Base-by-base conservation (phyloP, 179 eudicot species). In the Silene noctiflora region DNA sequence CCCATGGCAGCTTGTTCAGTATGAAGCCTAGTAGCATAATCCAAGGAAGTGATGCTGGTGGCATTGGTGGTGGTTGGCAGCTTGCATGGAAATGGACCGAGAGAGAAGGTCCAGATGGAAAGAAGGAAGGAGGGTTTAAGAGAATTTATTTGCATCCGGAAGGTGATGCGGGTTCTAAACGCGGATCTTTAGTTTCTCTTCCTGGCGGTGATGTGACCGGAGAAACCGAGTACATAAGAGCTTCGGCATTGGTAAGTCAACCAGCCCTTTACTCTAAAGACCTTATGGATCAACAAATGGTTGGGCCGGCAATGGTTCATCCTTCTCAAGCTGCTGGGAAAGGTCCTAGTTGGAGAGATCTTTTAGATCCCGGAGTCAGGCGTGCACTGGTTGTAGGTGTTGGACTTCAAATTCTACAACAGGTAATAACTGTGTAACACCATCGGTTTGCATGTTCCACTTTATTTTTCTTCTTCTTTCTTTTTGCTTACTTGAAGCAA, bases 61-160 rank as follows among this genome's bases (percentile, higher is more conserved):
- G 95, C 22, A 90, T 91, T 66, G 97, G 97, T 70, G 93, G 97
- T 73, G 95, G 97, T 59, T 91, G 97, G 97, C 97, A 91, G 82
- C 83, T 91, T 65, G 97, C 95, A 56, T 90, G 91, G 92, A 81
- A 86, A 78, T 89, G 89, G 90, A 80, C 77, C 6, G 90, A 91
- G 76, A 79, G 78, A 67, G 88, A 89, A 78, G 90, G 89, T 67
- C 46, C 76, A 9, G 90, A 88, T 74, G 91, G 90, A 67, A 82
- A 75, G 73, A 88, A 83, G 78, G 89, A 86, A 78, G 93, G 92
- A 24, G 90, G 89, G 11, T 89, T 87, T 67, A 83, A 86, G 79
- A 86, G 93, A 61, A 88, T 91, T 17, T 91, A 88, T 80, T 84
- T 91, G 80, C 97, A 87, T 63, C 86, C 87, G 70, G 94, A 84